These are phyloP conservation scores for Monosporascus sp. DNA, from an alignment of 2,329 filamentous ascomycete genomes.

Conservation along the genomic window DNA sequence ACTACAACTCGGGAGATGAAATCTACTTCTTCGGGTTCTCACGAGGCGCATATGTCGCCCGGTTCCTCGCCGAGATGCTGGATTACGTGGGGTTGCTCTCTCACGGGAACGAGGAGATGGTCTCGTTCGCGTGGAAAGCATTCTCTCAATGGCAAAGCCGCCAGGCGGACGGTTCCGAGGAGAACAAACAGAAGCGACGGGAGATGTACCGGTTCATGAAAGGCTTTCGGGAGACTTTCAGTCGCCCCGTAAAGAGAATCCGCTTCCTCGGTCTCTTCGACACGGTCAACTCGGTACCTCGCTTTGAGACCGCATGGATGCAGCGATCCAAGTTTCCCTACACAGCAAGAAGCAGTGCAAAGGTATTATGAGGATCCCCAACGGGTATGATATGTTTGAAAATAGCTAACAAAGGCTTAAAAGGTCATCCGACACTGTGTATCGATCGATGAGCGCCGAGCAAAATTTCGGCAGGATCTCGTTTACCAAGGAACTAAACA, in stretches of 20 bases:
- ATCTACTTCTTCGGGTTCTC: constrained; percentile 74
- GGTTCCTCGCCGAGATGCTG: constrained; percentile 78
- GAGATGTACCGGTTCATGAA: constrained; percentile 72
- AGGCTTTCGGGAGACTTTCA: constrained; percentile 76
- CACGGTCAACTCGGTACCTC: constrained; percentile 74
- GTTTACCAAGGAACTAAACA: constrained; percentile 47
- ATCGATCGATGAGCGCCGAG: constrained; percentile 64
- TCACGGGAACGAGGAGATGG: constrained; percentile 81
- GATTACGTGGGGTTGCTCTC: constrained; percentile 76
- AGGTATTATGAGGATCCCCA: constrained; percentile 18
- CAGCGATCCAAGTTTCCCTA: constrained; percentile 73
- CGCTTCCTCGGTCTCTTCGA: constrained; percentile 77
- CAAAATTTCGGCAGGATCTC: constrained; percentile 68
- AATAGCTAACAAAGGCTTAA: background rate
- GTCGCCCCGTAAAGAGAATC: constrained; percentile 67
- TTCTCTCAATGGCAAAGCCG: constrained; percentile 70
- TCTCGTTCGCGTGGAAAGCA: constrained; percentile 77
- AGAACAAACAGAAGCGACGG: constrained; percentile 44
- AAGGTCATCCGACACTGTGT: constrained; percentile 64
- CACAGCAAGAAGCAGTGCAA: constrained; percentile 52
- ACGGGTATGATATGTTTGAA: too few relatives aligned
- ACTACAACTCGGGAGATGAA: constrained; percentile 59
- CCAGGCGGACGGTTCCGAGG: constrained; percentile 38
- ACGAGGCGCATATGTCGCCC: constrained; percentile 67
- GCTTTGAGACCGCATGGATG: constrained; percentile 75